A percentile compares a stretch with the other conserved stretches of the same genome.
Evolutionary conservation across 768 basidiomycete species (phyloP).

Genomic region (Lactarius deliciosus): DNA sequence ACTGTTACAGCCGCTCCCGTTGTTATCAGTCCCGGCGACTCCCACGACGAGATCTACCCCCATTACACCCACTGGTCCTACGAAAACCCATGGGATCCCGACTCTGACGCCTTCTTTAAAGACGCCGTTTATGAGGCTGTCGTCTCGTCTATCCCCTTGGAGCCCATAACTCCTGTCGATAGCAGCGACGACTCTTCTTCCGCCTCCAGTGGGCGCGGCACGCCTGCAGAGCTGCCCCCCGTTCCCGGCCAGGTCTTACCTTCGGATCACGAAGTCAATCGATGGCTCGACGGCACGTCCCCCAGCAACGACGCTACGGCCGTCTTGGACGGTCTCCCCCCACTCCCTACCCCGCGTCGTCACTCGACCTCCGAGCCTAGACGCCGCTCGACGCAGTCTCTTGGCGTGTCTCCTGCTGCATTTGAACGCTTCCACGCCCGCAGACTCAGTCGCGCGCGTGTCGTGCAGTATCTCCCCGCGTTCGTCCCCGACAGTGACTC

Average conservation of each 20-base stretch:
- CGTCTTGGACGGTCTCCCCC: conserved; percentile 9
- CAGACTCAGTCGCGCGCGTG: conserved; percentile 16
- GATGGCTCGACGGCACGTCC: conserved; percentile 19
- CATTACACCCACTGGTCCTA: conserved; percentile 28
- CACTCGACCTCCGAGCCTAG: conserved; percentile 23
- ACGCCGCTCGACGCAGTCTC: conserved; percentile 10
- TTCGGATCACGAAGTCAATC: conserved; percentile 9
- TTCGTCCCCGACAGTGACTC: conserved; percentile 13
- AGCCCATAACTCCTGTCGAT: conserved; percentile 23
- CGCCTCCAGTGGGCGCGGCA: conserved; percentile 28
- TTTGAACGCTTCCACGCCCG: conserved; percentile 23
- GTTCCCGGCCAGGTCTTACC: conserved; percentile 13
- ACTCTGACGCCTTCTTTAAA: conserved; percentile 31
- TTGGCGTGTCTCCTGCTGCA: conserved; percentile 5
- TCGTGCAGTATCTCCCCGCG: conserved; percentile 8
- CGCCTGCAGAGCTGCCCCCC: conserved; percentile 23
- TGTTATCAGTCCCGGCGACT: conserved; percentile 24
- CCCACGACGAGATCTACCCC: conserved; percentile 18
- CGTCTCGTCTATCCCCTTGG: conserved; percentile 22
- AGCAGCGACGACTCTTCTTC: conserved; percentile 25
- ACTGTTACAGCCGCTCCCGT: conserved; percentile 12
- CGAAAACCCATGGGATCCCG: conserved; percentile 31
- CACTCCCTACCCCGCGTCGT: conserved; percentile 15
- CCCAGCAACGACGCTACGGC: background rate
- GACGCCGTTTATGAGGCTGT: conserved; percentile 29